Conservation (phyloP, 495 filamentous ascomycete genomes). For the Oidiodendron maius region DNA sequence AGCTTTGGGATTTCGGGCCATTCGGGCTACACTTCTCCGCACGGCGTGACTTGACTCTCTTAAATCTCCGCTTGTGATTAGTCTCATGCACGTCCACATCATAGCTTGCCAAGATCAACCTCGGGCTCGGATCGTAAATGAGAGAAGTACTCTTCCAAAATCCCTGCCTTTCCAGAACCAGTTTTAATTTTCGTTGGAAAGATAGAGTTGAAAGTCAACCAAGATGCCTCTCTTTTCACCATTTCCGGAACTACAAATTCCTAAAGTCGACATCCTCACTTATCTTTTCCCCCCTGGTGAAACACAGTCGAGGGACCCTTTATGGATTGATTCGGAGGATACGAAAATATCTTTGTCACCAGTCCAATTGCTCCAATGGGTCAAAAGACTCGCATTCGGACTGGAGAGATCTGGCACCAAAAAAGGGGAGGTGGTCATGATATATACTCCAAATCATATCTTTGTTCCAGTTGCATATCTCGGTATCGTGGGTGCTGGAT, state of each 20-base stretch:
- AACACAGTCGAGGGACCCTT: conserved; percentile 28
- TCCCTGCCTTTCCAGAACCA: too few species aligned
- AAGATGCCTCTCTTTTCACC: conserved; percentile 32
- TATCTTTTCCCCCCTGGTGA: conserved; percentile 37
- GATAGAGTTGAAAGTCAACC: too few species aligned
- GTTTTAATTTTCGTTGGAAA: too few species aligned
- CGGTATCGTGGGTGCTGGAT: conserved; percentile 35
- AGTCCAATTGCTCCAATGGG: conserved; percentile 32
- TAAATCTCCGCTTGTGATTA: too few species aligned
- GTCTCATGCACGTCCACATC: too few species aligned
- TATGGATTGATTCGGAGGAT: conserved; percentile 39
- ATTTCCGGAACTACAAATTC: conserved; percentile 28
- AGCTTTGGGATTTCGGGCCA: too few species aligned
- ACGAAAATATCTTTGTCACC: conserved; percentile 29
- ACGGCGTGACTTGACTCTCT: too few species aligned
- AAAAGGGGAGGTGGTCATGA: conserved; percentile 38
- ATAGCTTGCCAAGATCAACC: too few species aligned
- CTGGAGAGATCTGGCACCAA: conserved; percentile 30
- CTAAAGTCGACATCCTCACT: conserved; percentile 34
- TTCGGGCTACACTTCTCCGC: too few species aligned
- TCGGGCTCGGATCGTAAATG: too few species aligned
- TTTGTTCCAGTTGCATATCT: conserved; percentile 41
- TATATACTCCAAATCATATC: conserved; percentile 41
- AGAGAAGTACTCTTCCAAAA: too few species aligned
- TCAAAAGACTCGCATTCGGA: conserved; percentile 34